These are phyloP conservation scores for Tricholoma flavovirens DNA, from an alignment of 768 basidiomycete genomes.

Conservation along the genomic window DNA sequence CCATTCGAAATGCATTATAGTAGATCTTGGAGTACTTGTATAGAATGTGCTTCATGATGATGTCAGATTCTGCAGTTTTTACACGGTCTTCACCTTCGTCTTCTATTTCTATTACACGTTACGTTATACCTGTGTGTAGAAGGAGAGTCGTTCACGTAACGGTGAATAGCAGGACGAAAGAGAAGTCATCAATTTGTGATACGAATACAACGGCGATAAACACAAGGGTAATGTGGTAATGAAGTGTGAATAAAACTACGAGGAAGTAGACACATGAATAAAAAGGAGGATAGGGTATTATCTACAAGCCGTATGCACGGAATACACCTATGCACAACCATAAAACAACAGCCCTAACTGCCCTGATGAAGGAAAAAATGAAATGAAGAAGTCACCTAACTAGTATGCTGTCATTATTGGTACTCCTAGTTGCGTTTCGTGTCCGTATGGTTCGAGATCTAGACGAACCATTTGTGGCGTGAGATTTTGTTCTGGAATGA, in stretches of 20 bases:
- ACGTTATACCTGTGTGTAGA: too few relatives aligned
- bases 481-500: slow-evolving; percentile 17
- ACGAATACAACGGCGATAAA: slow-evolving; percentile 3
- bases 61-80: neutral
- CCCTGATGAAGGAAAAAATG: neutral
- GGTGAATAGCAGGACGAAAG: too few relatives aligned
- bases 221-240: neutral
- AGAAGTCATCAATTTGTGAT: neutral
- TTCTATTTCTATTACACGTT: neutral
- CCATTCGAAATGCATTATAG: too few relatives aligned
- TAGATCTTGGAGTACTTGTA: too few relatives aligned
- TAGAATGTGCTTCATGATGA: too few relatives aligned
- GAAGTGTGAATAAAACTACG: slow-evolving; percentile 1
- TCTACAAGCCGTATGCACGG: slow-evolving; percentile 3
- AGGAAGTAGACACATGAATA: neutral
- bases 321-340: slow-evolving; percentile 2
- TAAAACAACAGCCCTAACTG: slow-evolving; percentile 8
- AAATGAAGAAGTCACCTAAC: neutral
- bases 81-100: neutral
- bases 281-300: neutral
- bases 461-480: slow-evolving; percentile 9
- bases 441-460: slow-evolving; percentile 16
- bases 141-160: too few relatives aligned
- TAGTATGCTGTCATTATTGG: slow-evolving; percentile 6
- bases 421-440: slow-evolving; percentile 4